Evolutionary conservation across 495 filamentous ascomycete genomes (phyloP), one percentile per base, ranked within the genome.

Genomic region (Penicillium longicatenatum): DNA sequence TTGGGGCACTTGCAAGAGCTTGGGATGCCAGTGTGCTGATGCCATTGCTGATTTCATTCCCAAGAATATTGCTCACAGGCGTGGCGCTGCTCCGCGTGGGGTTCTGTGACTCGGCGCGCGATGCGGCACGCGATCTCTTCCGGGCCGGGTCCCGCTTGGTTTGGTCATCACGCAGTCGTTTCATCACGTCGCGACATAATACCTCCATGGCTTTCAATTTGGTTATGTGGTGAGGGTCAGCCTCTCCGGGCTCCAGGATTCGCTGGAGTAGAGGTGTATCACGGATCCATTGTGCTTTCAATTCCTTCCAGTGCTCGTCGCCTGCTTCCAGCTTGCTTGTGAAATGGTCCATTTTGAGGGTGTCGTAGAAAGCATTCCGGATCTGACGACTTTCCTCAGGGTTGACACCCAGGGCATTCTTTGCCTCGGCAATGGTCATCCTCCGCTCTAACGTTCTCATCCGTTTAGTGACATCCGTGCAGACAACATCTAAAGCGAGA

Each of bases 401-500:
- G 57, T 93, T 89, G 60, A 93, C 73, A 2, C 84, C 84, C 14
- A 94, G 79, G 7, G 82, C 74, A 57, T 86, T 87, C 64, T 91
- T 92, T 19, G 89, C 89, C 57, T 91, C 87, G 30, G 83, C 81
- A 45, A 92, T 81, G 4, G 84, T 87, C 76, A 93, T 84, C 26
- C 77, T 73, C n/a, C 74, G 75, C 52, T 83, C 79, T 29, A 83
- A 52, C 1, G 80, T 86, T 39, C 90, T 79, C 79, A 92, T 88
- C 22, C 86, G 76, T 70, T 94, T 94, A 9, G 88, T 91, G 47
- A 93, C 88, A 69, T 93, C 89, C n/a, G 79, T 86, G 63, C 87
- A 90, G 22, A 94, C 84, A 24, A 90, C 81, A 71, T 94, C 90
- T 8, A 94, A 75, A 1, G 90, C 86, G 50, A 89, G 79, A 19